Percentiles rank a stretch among this genome's conserved stretches.
Conservation (phyloP, 1,139 yeast genomes). For the Hemisphaericaspora lyxosophila region DNA sequence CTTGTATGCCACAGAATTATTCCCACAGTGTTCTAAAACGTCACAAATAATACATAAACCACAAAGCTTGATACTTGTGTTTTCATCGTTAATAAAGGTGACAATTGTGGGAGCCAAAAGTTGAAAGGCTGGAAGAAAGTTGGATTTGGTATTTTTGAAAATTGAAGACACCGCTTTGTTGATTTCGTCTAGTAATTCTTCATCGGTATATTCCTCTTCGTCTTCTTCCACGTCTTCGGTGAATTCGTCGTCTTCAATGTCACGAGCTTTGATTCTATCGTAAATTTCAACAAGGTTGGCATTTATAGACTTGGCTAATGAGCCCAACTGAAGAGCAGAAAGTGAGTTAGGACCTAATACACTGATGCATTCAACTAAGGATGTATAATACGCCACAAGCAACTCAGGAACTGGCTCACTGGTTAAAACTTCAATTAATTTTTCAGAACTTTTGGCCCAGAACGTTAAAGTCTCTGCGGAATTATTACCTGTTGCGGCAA, state of each 20-base stretch:
- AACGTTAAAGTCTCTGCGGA: constrained; percentile 60
- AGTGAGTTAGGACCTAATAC: constrained; percentile 65
- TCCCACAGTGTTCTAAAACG: constrained; percentile 75
- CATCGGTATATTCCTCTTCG: constrained; percentile 87
- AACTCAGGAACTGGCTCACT: constrained; percentile 86
- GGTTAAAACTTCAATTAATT: constrained; percentile 65
- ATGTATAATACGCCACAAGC: constrained; percentile 71
- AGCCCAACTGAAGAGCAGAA: constrained; percentile 54
- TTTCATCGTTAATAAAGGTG: constrained; percentile 61
- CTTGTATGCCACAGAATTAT: constrained; percentile 61
- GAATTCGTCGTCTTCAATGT: constrained; percentile 67
- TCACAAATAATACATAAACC: constrained; percentile 83
- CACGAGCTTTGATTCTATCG: constrained; percentile 71
- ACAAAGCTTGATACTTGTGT: constrained; percentile 67
- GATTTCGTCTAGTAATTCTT: constrained; percentile 82
- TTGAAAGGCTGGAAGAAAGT: constrained; percentile 68
- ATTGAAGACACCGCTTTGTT: constrained; percentile 74
- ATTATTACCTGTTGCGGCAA: constrained; percentile 56
- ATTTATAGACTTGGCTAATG: constrained; percentile 60
- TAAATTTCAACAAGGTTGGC: constrained; percentile 66
- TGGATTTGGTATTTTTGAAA: constrained; percentile 60
- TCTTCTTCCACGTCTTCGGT: constrained; percentile 75
- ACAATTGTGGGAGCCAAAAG: constrained; percentile 54
- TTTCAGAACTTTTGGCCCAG: constrained; percentile 73
- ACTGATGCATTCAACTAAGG: constrained; percentile 67